These are phyloP conservation scores for Patellaria atrata DNA, from an alignment of 495 filamentous ascomycete genomes.

Conservation along the genomic window DNA sequence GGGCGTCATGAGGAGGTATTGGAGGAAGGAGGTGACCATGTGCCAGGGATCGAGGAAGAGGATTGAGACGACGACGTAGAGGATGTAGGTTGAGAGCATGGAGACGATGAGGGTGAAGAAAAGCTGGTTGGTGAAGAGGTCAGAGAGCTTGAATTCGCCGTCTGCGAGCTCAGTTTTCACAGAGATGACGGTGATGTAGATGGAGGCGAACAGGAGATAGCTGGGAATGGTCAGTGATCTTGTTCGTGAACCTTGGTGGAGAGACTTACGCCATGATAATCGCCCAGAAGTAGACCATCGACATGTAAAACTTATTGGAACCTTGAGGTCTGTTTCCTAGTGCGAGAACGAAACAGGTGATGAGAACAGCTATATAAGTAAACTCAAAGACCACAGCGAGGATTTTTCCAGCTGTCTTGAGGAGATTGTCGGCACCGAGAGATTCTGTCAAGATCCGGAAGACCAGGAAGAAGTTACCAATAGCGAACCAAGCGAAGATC, in stretches of 20 bases:
- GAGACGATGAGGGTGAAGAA: conserved; percentile 94
- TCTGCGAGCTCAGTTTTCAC: conserved; percentile 50
- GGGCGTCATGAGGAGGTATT: conserved; percentile 91
- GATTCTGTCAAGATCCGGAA: conserved; percentile 93
- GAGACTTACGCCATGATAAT: conserved; percentile 69
- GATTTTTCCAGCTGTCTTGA: conserved; percentile 60
- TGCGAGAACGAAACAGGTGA: conserved; percentile 90
- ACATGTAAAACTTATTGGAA: conserved; percentile 84
- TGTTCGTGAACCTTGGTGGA: neutral
- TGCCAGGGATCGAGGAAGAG: conserved; percentile 99
- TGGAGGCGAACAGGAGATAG: conserved; percentile 85
- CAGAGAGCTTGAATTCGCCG: conserved; percentile 44
- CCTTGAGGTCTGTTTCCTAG: conserved; percentile 95
- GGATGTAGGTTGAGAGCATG: conserved; percentile 77
- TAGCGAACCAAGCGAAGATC: conserved; percentile 98
- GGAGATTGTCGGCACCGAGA: conserved; percentile 48
- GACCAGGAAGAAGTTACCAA: conserved; percentile 98
- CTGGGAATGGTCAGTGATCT: conserved; percentile 28
- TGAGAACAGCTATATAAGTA: conserved; percentile 81
- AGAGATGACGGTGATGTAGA: conserved; percentile 86
- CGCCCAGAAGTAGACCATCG: conserved; percentile 94
- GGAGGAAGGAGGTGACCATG: conserved; percentile 89
- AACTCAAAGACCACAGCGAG: conserved; percentile 88
- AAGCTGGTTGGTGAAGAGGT: conserved; percentile 69
- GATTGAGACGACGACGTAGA: conserved; percentile 85